Evolutionary conservation across 2,329 filamentous ascomycete species (phyloP).

Genomic region (Orbilia javanica): DNA sequence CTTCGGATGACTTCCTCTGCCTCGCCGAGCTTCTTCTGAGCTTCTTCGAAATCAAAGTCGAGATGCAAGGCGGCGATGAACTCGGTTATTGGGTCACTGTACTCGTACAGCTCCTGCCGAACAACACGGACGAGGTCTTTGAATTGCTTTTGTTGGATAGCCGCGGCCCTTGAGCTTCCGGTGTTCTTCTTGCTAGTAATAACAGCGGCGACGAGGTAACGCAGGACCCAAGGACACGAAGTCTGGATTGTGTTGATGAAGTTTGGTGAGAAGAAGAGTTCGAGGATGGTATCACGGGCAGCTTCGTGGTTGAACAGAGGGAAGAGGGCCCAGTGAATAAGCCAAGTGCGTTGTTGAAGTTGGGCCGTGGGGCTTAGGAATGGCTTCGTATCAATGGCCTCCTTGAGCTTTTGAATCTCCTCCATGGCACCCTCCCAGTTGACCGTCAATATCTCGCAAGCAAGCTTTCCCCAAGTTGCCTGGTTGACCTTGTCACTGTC

Average conservation of each 20-base stretch:
- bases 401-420: constrained; percentile 89
- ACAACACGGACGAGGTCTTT: constrained; percentile 97
- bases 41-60: constrained; percentile 97
- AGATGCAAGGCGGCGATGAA: constrained; percentile 97
- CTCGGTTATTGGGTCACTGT: constrained; percentile 93
- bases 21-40: constrained; percentile 84
- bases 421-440: constrained; percentile 96
- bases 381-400: constrained; percentile 90
- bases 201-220: constrained; percentile 92
- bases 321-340: constrained; percentile 98
- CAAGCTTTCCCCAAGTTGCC: constrained; percentile 97
- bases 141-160: constrained; percentile 94
- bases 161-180: constrained; percentile 75
- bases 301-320: constrained; percentile 98
- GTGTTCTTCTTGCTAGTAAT: constrained; percentile 88
- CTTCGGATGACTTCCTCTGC: constrained; percentile 91
- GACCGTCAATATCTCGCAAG: constrained; percentile 91
- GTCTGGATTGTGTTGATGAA: constrained; percentile 99
- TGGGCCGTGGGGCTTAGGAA: constrained; percentile 97
- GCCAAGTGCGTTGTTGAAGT: constrained; percentile 94
- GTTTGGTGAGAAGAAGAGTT: constrained; percentile 94
- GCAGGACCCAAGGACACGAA: constrained; percentile 93
- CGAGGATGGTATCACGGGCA: constrained; percentile 88
- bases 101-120: constrained; percentile 97
- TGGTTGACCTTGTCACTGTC: constrained; percentile 97